A percentile compares a stretch with the other conserved stretches of the same genome.
These are phyloP conservation scores for Fomitiporia mediterranea DNA, from an alignment of 1,284 basidiomycete genomes.

Conservation along the genomic window DNA sequence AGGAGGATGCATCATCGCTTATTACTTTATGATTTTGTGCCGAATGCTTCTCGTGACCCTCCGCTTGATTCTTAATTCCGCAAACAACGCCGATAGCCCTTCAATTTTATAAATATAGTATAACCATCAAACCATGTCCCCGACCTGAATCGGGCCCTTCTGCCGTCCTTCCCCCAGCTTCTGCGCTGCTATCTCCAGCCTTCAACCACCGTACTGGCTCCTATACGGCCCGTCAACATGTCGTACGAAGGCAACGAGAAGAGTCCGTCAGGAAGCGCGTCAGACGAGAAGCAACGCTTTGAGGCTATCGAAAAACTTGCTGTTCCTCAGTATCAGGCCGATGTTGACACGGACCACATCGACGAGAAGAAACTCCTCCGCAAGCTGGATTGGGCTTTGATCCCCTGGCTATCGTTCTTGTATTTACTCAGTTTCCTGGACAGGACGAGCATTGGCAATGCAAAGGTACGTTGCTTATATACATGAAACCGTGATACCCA, in stretches of 20 bases:
- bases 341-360: constrained; percentile 49
- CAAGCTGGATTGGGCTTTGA: constrained; percentile 59
- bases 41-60: too few relatives aligned
- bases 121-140: background rate
- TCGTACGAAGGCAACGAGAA: constrained; percentile 5
- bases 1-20: too few relatives aligned
- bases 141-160: background rate
- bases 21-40: too few relatives aligned
- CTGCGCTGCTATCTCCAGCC: background rate
- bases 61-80: too few relatives aligned
- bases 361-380: constrained; percentile 61
- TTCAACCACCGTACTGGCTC: background rate
- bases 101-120: background rate
- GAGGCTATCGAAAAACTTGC: constrained; percentile 22
- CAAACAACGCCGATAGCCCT: too few relatives aligned
- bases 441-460: constrained; percentile 79
- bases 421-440: constrained; percentile 75
- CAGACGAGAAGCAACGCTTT: constrained; percentile 27
- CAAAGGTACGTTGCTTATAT: constrained; percentile 42
- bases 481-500: background rate
- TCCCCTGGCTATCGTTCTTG: constrained; percentile 68
- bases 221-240: background rate
- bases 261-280: constrained; percentile 15
- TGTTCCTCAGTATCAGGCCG: constrained; percentile 35
- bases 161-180: background rate